phyloP scores from a whole-genome alignment of 352 stramenopile genomes.

The Pilasporangium apinafurcum region DNA sequence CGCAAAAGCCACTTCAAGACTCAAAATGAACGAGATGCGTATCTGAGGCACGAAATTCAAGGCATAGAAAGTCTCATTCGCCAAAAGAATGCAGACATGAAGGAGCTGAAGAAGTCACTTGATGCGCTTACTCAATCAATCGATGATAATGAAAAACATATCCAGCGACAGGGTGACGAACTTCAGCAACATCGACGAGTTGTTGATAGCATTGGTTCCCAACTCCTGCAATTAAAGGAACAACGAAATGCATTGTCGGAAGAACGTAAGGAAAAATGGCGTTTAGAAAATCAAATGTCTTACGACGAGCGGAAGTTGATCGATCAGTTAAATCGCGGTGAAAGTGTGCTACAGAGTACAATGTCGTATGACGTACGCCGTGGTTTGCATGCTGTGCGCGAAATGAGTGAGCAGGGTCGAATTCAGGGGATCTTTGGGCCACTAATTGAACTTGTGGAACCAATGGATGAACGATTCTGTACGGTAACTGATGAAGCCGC shows the following conservation, averaged over 20 bases:
- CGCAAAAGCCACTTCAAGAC: conserved; percentile 93
- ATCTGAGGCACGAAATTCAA: conserved; percentile 55
- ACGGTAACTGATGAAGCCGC: conserved; percentile 95
- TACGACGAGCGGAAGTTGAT: conserved; percentile 69
- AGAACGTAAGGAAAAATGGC: conserved; percentile 78
- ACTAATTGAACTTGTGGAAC: conserved; percentile 95
- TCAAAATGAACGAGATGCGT: conserved; percentile 90
- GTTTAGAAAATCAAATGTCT: conserved; percentile 67
- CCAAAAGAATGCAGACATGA: conserved; percentile 52
- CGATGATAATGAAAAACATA: conserved; percentile 31
- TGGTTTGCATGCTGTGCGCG: conserved; percentile 73
- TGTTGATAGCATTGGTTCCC: conserved; percentile 41
- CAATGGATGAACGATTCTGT: conserved; percentile 87
- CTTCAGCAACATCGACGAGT: conserved; percentile 42
- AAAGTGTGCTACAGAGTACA: conserved; percentile 73
- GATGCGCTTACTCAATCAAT: conserved; percentile 34
- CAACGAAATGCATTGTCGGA: conserved; percentile 72
- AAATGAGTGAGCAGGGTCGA: conserved; percentile 81
- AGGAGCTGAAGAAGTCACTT: conserved; percentile 28
- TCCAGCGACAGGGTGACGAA: conserved; percentile 36
- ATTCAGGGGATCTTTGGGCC: conserved; percentile 89
- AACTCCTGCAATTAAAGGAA: conserved; percentile 72
- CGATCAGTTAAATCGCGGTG: conserved; percentile 66
- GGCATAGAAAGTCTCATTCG: conserved; percentile 57
- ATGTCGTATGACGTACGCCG: conserved; percentile 85